Evolutionary conservation across 805 yeast species (phyloP).

Genomic region (Wickerhamia fluorescens): DNA sequence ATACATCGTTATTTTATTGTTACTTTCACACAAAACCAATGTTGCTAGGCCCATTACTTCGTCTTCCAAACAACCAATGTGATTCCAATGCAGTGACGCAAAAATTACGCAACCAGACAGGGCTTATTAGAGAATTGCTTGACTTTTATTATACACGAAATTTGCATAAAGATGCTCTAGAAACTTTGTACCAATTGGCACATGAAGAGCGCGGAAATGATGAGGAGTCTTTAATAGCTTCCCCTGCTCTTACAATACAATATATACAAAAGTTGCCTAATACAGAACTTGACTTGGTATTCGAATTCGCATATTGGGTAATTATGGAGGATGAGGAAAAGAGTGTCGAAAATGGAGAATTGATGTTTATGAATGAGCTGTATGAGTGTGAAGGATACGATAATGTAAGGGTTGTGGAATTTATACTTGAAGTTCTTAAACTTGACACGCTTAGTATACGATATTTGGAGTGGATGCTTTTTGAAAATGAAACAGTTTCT

Average conservation of each 20-base stretch:
- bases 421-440: slow-evolving; percentile 25
- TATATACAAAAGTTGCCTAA: slow-evolving; percentile 53
- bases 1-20: slow-evolving; percentile 70
- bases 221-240: slow-evolving; percentile 21
- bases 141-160: slow-evolving; percentile 67
- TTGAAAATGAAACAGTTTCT: slow-evolving; percentile 25
- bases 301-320: slow-evolving; percentile 51
- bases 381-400: slow-evolving; percentile 54
- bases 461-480: slow-evolving; percentile 42
- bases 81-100: slow-evolving; percentile 50
- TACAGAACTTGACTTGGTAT: slow-evolving; percentile 44
- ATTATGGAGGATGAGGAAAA: slow-evolving; percentile 20
- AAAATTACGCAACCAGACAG: slow-evolving; percentile 14
- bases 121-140: slow-evolving; percentile 58
- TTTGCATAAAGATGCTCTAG: slow-evolving; percentile 61
- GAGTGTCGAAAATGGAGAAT: slow-evolving; percentile 22
- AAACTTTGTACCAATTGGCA: slow-evolving; percentile 38
- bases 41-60: slow-evolving; percentile 73
- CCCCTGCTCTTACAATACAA: slow-evolving; percentile 41
- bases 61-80: slow-evolving; percentile 68
- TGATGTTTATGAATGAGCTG: slow-evolving; percentile 61
- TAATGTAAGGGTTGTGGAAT: slow-evolving; percentile 45
- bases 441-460: slow-evolving; percentile 18
- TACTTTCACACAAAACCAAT: slow-evolving; percentile 64
- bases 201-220: slow-evolving; percentile 12